Conservation (phyloP, 2,329 filamentous ascomycete genomes). For the Venturia aucupariae region DNA sequence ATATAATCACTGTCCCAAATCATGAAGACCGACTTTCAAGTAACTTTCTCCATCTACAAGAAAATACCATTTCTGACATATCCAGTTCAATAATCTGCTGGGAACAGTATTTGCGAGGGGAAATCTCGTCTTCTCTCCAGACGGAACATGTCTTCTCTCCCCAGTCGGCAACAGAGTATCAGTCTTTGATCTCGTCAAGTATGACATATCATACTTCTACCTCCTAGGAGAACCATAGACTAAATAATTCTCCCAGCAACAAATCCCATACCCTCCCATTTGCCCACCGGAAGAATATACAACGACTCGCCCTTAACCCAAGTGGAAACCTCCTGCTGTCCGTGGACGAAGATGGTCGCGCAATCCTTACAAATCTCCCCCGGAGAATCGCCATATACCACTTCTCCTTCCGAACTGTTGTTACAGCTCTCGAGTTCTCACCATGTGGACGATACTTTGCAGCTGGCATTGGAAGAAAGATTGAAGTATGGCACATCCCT, state of each 20-base stretch:
- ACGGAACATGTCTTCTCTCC: constrained; percentile 91
- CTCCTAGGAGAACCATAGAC: neutral
- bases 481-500: constrained; percentile 95
- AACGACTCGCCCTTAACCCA: constrained; percentile 78
- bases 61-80: constrained; percentile 21
- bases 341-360: constrained; percentile 87
- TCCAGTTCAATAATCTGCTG: constrained; percentile 91
- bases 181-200: constrained; percentile 95
- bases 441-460: constrained; percentile 87
- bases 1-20: constrained; percentile 19
- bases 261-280: constrained; percentile 83
- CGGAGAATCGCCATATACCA: constrained; percentile 83
- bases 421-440: constrained; percentile 80
- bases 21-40: constrained; percentile 99
- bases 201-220: constrained; percentile 24
- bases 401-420: constrained; percentile 82
- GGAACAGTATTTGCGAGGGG: constrained; percentile 98
- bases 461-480: constrained; percentile 73
- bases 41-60: constrained; percentile 30
- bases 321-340: constrained; percentile 86
- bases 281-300: constrained; percentile 87
- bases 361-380: constrained; percentile 83
- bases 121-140: constrained; percentile 91
- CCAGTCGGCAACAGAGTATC: constrained; percentile 94
- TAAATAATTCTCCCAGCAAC: constrained; percentile 46